Evolutionary conservation across 257 asterid species (phyloP).

Genomic region (Parsonsia alboflavescens): DNA sequence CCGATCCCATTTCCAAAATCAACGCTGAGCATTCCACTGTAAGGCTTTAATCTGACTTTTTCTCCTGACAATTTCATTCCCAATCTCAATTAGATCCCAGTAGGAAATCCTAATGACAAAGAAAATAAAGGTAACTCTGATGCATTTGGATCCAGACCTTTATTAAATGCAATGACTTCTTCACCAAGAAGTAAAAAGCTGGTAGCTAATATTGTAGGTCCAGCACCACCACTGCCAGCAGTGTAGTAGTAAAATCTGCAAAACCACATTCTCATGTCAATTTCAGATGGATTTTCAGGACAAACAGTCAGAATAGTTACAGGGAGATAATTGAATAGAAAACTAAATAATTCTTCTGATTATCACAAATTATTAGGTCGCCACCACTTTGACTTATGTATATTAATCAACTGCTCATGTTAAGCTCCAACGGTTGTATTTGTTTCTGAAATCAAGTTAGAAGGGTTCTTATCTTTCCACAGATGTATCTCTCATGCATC

Average conservation of each 20-base stretch:
- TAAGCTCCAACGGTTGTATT: neutral
- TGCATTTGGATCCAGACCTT: constrained; percentile 46
- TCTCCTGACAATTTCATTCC: constrained; percentile 43
- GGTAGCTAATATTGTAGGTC: constrained; percentile 87
- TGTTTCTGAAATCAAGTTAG: neutral
- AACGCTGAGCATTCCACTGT: constrained; percentile 83
- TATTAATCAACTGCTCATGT: neutral
- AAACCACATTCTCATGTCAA: constrained; percentile 15
- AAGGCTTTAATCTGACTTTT: constrained; percentile 71
- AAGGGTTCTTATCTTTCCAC: neutral
- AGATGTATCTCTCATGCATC: neutral
- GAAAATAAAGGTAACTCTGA: neutral
- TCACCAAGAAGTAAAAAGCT: constrained; percentile 96
- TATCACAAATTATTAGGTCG: neutral
- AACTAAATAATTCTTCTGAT: neutral
- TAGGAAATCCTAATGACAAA: neutral
- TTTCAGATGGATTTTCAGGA: neutral
- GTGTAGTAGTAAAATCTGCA: constrained; percentile 87
- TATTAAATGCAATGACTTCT: constrained; percentile 84
- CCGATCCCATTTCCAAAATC: constrained; percentile 90
- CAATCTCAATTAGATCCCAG: constrained; percentile 10
- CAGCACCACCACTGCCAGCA: constrained; percentile 98
- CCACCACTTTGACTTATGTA: neutral
- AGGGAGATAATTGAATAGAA: neutral
- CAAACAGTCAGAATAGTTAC: neutral